These are phyloP conservation scores for Fusarium tanahbumbuense DNA, from an alignment of 2,329 filamentous ascomycete genomes.

Conservation along the genomic window DNA sequence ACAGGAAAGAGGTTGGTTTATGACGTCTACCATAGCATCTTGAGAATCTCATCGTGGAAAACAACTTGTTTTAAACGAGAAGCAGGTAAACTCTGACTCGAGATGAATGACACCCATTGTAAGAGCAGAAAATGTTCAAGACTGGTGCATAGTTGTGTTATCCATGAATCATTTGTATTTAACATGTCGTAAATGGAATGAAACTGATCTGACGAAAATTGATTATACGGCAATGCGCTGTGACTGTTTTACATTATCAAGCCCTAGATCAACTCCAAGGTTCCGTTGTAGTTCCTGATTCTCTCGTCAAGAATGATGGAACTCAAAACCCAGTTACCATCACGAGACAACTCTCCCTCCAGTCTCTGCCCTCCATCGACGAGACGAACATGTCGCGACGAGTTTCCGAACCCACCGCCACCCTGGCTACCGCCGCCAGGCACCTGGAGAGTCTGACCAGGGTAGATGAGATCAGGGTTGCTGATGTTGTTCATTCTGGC, in stretches of 20 bases:
- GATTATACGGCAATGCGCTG: background rate
- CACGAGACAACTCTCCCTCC: conserved; percentile 49
- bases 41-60: background rate
- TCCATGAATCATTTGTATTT: background rate
- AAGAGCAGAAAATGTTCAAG: background rate
- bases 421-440: conserved; percentile 45
- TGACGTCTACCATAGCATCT: too few species aligned
- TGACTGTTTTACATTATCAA: background rate
- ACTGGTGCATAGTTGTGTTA: background rate
- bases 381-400: conserved; percentile 52
- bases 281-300: conserved; percentile 51
- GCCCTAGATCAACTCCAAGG: conserved; percentile 30
- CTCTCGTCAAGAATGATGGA: conserved; percentile 52
- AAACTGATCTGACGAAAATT: background rate
- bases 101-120: background rate
- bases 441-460: conserved; percentile 54
- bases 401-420: conserved; percentile 49
- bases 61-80: background rate
- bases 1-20: background rate
- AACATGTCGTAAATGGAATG: background rate
- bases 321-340: conserved; percentile 49
- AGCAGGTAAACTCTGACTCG: background rate
- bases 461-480: conserved; percentile 58
- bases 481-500: conserved; percentile 54
- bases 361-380: conserved; percentile 51